Conservation (phyloP, 768 basidiomycete species). For the Chalciporus piperatus region DNA sequence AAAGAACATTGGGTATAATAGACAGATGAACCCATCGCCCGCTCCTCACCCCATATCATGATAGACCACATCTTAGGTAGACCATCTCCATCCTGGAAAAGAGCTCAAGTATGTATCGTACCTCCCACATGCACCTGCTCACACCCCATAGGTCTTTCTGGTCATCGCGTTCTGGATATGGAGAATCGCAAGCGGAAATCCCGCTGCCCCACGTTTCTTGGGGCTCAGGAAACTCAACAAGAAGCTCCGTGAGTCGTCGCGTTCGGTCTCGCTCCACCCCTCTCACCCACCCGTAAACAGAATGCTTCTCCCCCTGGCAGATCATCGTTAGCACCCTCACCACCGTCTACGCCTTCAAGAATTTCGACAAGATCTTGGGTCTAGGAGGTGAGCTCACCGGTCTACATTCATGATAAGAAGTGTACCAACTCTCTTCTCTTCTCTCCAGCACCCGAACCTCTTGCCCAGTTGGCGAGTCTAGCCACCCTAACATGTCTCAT, state of each 20-base stretch:
- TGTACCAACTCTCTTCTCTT: not conserved
- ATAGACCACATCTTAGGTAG: conserved; percentile 91
- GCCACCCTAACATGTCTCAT: not conserved
- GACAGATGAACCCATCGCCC: not conserved
- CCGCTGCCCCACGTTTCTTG: conserved; percentile 62
- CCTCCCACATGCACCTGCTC: not conserved
- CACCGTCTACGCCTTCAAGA: conserved; percentile 74
- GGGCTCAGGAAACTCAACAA: conserved; percentile 62
- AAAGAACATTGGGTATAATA: not conserved
- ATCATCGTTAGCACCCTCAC: conserved; percentile 85
- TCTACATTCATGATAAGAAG: not conserved
- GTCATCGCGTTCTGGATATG: conserved; percentile 92
- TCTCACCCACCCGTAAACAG: conserved; percentile 34
- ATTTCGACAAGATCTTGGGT: conserved; percentile 84
- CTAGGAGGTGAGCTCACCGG: conserved; percentile 53
- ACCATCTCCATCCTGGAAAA: conserved; percentile 88
- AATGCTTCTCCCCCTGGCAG: conserved; percentile 95
- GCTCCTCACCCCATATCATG: conserved; percentile 46
- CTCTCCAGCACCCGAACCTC: conserved; percentile 81
- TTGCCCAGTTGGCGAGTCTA: conserved; percentile 74
- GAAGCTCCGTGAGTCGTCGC: conserved; percentile 48
- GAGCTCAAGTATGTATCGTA: conserved; percentile 58
- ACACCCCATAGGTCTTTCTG: conserved; percentile 66
- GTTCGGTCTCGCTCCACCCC: not conserved
- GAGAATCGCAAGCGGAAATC: conserved; percentile 65